Percentiles rank a stretch among this genome's conserved stretches.
Evolutionary conservation across 78 protist genomes (phyloP).

Genomic region (Cyanophora paradoxa): DNA sequence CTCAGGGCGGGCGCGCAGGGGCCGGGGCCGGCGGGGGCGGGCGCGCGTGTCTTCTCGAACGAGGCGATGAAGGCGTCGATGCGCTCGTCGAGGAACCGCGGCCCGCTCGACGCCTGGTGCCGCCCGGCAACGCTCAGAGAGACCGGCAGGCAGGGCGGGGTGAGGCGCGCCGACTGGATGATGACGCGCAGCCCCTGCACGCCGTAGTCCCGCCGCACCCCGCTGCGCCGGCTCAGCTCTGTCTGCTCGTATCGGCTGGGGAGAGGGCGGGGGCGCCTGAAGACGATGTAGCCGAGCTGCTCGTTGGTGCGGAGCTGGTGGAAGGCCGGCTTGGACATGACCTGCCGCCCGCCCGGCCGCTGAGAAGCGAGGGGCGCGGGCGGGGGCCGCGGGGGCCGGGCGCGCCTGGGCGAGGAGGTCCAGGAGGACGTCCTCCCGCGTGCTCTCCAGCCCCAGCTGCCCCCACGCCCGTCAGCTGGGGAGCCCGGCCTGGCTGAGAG

Average conservation of each 20-base stretch:
- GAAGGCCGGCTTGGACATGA: conserved; percentile 30
- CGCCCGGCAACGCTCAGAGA: not conserved
- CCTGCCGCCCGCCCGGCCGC: too few species aligned
- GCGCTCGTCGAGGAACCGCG: not conserved
- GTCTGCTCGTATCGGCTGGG: not conserved
- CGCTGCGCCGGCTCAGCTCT: not conserved
- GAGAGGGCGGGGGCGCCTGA: not conserved
- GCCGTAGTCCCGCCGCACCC: not conserved
- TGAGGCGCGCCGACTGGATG: not conserved
- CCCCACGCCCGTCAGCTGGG: too few species aligned
- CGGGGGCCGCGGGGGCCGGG: too few species aligned
- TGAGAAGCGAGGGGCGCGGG: too few species aligned
- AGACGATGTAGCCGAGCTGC: conserved; percentile 46
- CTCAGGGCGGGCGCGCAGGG: not conserved
- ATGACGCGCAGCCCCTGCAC: conserved; percentile 1
- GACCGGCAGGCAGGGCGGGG: too few species aligned
- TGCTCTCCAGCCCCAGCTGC: too few species aligned
- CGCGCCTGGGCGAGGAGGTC: too few species aligned
- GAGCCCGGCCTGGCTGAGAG: too few species aligned
- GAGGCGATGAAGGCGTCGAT: conserved; percentile 15
- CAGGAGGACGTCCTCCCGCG: too few species aligned
- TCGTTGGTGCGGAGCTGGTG: conserved; percentile 51
- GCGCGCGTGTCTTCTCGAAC: too few species aligned
- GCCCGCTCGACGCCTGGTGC: too few species aligned
- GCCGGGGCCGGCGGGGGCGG: not conserved